Evolutionary conservation across 148 eudicot species (phyloP), one percentile per base, ranked within the genome.

Genomic region (Vaccinium darrowii): DNA sequence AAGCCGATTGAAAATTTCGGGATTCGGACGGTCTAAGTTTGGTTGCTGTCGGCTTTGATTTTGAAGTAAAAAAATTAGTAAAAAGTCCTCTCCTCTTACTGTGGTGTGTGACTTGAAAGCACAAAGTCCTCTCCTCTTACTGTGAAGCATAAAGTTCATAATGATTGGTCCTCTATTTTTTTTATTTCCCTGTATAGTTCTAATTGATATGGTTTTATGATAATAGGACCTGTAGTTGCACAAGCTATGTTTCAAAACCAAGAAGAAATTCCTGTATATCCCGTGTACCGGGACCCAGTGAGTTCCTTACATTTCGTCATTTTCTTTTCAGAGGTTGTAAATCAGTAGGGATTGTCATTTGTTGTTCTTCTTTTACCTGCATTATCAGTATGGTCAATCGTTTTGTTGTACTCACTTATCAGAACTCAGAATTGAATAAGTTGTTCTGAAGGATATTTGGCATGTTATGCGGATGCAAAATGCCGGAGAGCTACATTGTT

Each of bases 161-260:
- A 79, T 54, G 10, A 27, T 27, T 1, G 47, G 39, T 1, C 72
- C 33, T 71, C 76, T 71, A 60, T 71, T 11, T 3, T 62, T 21
- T 53, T 87, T 73, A 79, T 82, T 87, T 80, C 63, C 52, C 6
- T 8, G 30, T 36, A 33, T 47, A 4, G 36, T 62, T 43, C 49
- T 80, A 81, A 80, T 58, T 47, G 54, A 36, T 72, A 23, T 63
- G 43, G 25, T n/a, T 60, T 76, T 85, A 18, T 75, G 63, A 18
- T 81, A 8, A n/a, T 19, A 94, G 99, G 99, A 49, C 99, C 99
- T 12, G 98, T 97, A 81, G 95, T 95, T 80, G 97, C 95, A 47
- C 98, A 97, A 89, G 99, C 99, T 84, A 95, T 92, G 98, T 95
- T 97, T 84, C 94, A 94, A 85, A 94, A 97, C 79, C 92, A 98